Conservation (phyloP, 2,329 filamentous ascomycete genomes). For the Drechslerella dactyloides region DNA sequence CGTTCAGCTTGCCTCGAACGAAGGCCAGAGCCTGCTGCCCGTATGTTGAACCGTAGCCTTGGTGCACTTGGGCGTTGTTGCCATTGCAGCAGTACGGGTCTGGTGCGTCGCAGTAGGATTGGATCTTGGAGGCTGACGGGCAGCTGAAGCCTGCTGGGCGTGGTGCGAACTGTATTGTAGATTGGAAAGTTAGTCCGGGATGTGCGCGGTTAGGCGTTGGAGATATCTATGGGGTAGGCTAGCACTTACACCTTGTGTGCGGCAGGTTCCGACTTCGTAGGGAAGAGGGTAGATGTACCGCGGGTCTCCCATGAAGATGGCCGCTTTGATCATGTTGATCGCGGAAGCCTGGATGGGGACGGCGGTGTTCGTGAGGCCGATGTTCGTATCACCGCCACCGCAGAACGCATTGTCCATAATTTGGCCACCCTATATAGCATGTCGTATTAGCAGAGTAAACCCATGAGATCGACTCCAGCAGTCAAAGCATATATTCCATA, state of each 20-base stretch:
- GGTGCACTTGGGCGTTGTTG: slow-evolving; percentile 64
- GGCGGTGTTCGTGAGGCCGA: slow-evolving; percentile 61
- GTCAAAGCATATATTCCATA: slow-evolving; percentile 55
- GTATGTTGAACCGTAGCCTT: slow-evolving; percentile 66
- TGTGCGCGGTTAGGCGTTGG: slow-evolving; percentile 59
- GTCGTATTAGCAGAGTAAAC: background rate
- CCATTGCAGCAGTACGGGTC: slow-evolving; percentile 71
- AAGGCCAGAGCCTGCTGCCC: slow-evolving; percentile 66
- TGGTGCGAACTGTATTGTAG: slow-evolving; percentile 60
- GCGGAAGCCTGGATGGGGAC: slow-evolving; percentile 61
- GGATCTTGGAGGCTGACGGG: slow-evolving; percentile 64
- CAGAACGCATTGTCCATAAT: slow-evolving; percentile 70
- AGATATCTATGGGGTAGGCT: background rate
- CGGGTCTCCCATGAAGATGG: slow-evolving; percentile 71
- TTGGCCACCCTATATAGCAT: slow-evolving; percentile 63
- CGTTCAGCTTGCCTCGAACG: slow-evolving; percentile 63
- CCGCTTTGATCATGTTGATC: slow-evolving; percentile 66
- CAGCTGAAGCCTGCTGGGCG: slow-evolving; percentile 65
- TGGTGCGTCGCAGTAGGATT: slow-evolving; percentile 67
- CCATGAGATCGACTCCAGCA: too few species aligned
- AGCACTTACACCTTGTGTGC: slow-evolving; percentile 65
- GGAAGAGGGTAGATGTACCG: slow-evolving; percentile 65
- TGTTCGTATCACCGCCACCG: slow-evolving; percentile 63
- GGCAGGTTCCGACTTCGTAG: slow-evolving; percentile 69
- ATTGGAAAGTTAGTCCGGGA: slow-evolving; percentile 60